Base-by-base conservation (phyloP, 257 asterid species). In the Hygrophila difformis region DNA sequence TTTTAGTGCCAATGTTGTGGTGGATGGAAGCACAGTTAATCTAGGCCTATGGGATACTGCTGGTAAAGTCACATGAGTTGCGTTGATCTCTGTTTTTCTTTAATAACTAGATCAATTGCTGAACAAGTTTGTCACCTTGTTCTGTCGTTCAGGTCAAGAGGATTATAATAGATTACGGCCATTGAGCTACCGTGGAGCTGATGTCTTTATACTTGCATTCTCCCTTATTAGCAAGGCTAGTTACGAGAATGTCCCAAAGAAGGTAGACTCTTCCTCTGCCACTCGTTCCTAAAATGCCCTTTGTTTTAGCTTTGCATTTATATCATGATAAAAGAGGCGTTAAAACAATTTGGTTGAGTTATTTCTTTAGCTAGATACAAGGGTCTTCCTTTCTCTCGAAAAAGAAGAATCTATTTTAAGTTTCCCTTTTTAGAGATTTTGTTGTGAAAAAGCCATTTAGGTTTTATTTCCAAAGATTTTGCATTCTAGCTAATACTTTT, bases 191-290 rank as follows among this genome's bases (percentile, higher is more conserved):
- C 92, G 94, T 34, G 96, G 94, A 47, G 97, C 96, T 15, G 97
- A 88, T 71, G 94, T 79, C 51, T 88, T 88, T 57, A 77, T 88
- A 60, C 94, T 88, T 57, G 70, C 93, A 18, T 84, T 88, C 58
- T 88, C 97, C 55, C 93, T 88, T 54, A 75, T 88, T 55, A 81
- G 93, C 81, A 84, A 75, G 76, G 89, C 89, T 51, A 88, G 96
- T 71, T 81, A 78, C 39, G 95, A 84, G 65, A 88, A 88, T 57
- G 50, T 84, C 59, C 70, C 76, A 16, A 77, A 79, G 67, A 81
- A 77, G 93, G 96, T 77, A 39, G 51, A 65, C 14, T n/a, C 39
- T 31, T 29, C 35, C 35, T 34, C 54, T 52, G 7, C 23, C 22
- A 1, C 8, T 9, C 39, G 42, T 26, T 26, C 8, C 31, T 3